Base-by-base conservation (phyloP, 2,329 filamentous ascomycete species). In the Neofusicoccum sp. region DNA sequence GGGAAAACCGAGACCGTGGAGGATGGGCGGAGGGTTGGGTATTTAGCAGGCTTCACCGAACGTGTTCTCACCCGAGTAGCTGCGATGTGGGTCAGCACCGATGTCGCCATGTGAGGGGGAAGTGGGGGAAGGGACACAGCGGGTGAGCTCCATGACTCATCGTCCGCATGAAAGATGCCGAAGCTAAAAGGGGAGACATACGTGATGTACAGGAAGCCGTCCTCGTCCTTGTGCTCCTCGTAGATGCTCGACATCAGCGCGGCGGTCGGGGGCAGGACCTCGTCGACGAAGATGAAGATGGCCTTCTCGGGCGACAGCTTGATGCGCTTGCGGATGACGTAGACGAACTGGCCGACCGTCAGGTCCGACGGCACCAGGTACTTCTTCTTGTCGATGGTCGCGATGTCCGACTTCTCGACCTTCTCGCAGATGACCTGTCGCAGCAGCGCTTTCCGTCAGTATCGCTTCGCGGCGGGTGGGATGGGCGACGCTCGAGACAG, bases 321-420 rank as follows among this genome's bases (percentile, higher is more conserved):
- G 82, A 99, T 99, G 74, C 95, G 90, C 86, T 99, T 99, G 78
- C 95, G 92, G 80, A 99, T 99, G 67, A 99, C 95, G 80, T 99
- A 99, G 81, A 99, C 95, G 76, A 99, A 97, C 88, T 99, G 95
- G 71, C 95, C 95, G 65, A 99, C 95, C 65, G 95, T 99, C 74
- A 99, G 86, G 75, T 99, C 95, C 69, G 95, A 92, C 12, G 95
- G 95, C 30, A 99, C 95, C 51, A 99, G 86, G 75, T 99, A 99
- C 83, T 99, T 99, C 88, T 99, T 99, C 89, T 99, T 99, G 82
- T 99, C 95, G 84, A 99, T 99, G 68, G 95, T 98, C 63, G 95
- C 95, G 71, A 99, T 99, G 76, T 99, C 95, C 64, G 90, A 96
- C 83, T 97, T 98, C 82, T 99, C 95, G 69, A 98, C 93, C 84